Evolutionary conservation across 176 grass and related monocot genomes (phyloP).

Genomic region (Metroxylon sagu): DNA sequence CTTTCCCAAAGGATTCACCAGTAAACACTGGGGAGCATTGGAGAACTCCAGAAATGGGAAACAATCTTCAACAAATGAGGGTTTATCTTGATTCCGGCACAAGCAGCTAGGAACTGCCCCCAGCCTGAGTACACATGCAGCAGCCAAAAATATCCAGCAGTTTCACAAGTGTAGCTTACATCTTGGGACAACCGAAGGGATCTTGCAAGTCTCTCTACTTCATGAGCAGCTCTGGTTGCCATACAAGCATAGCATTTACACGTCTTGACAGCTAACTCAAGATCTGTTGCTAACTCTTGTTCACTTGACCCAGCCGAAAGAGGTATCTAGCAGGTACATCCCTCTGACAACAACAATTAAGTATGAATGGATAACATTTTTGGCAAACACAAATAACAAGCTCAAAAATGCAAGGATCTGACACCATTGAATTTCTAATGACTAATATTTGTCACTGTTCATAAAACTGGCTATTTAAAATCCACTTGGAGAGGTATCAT

Average conservation of each 20-base stretch:
- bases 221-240: constrained; percentile 68
- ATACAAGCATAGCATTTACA: constrained; percentile 93
- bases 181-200: constrained; percentile 79
- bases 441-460: not conserved
- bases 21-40: constrained; percentile 58
- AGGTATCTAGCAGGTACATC: constrained; percentile 98
- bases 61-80: constrained; percentile 57
- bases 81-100: constrained; percentile 66
- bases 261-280: constrained; percentile 98
- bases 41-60: constrained; percentile 79
- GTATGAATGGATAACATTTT: not conserved
- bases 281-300: constrained; percentile 96
- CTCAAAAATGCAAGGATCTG: not conserved
- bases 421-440: no score
- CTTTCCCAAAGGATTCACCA: constrained; percentile 83
- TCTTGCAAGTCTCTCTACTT: constrained; percentile 78
- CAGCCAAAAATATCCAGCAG: constrained; percentile 94
- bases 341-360: constrained; percentile 42
- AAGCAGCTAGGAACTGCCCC: constrained; percentile 80
- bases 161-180: constrained; percentile 88
- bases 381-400: not conserved
- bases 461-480: not conserved
- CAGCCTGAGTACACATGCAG: constrained; percentile 89
- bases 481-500: no score
- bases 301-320: constrained; percentile 96